Evolutionary conservation across 2,329 filamentous ascomycete genomes (phyloP).

Genomic region (Pseudophaeomoniella oleicola): DNA sequence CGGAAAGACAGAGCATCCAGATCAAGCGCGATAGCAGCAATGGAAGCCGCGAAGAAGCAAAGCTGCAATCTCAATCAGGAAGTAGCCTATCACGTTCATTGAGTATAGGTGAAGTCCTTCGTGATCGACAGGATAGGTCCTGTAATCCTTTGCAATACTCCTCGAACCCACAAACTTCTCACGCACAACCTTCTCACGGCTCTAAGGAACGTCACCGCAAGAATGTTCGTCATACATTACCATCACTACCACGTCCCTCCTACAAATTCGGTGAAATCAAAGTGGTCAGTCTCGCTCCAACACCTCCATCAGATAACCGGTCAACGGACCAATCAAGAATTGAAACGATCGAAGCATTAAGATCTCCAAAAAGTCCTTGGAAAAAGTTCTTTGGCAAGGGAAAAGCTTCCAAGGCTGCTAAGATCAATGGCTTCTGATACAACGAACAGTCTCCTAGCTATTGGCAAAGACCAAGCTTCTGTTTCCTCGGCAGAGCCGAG

Average conservation of each 20-base stretch:
- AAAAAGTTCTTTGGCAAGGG: not conserved
- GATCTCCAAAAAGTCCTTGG: not conserved
- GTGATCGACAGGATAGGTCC: not conserved
- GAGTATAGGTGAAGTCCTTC: not conserved
- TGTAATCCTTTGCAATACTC: not conserved
- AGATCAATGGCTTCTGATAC: too few relatives aligned
- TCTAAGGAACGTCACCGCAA: not conserved
- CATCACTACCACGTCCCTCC: not conserved
- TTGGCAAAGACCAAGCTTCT: too few relatives aligned
- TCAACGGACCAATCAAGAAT: not conserved
- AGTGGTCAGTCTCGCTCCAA: not conserved
- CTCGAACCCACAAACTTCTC: not conserved
- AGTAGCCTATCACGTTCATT: not conserved
- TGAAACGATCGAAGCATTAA: not conserved
- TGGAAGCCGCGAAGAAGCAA: not conserved
- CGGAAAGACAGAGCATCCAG: not conserved
- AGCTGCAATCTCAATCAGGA: not conserved
- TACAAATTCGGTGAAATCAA: not conserved
- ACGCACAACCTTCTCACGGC: too few relatives aligned
- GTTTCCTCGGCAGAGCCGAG: too few relatives aligned
- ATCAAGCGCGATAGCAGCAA: not conserved
- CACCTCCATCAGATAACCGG: not conserved
- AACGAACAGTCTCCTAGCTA: too few relatives aligned
- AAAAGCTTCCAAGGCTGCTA: too few relatives aligned
- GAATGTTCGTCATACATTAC: not conserved